These are phyloP conservation scores for Stagonosporopsis tanaceti DNA, from an alignment of 2,329 filamentous ascomycete genomes.

Conservation along the genomic window DNA sequence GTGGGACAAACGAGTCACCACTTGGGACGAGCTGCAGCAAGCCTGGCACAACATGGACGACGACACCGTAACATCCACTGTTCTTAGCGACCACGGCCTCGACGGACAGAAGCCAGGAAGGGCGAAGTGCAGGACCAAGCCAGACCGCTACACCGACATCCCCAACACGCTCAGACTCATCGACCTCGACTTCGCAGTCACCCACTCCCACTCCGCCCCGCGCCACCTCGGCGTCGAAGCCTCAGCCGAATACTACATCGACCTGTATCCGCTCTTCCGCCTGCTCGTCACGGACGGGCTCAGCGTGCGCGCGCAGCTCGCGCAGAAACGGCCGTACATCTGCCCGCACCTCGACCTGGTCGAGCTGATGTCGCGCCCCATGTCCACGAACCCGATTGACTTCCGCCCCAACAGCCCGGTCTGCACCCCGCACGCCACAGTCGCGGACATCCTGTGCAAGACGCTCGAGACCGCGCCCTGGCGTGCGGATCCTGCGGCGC, in stretches of 20 bases:
- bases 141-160: background rate
- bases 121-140: background rate
- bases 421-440: background rate
- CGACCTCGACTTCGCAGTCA: background rate
- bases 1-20: background rate
- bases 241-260: background rate
- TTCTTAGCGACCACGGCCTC: background rate
- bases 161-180: background rate
- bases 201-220: background rate
- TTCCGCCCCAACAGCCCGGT: background rate
- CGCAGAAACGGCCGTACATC: background rate
- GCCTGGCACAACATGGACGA: background rate
- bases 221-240: background rate
- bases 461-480: background rate
- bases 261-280: background rate
- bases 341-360: background rate
- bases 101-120: background rate
- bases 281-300: background rate
- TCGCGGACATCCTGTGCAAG: background rate
- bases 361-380: background rate
- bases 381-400: background rate
- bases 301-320: background rate
- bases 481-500: background rate
- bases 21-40: background rate
- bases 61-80: too few species aligned